Evolutionary conservation across 2,329 filamentous ascomycete genomes (phyloP).

Genomic region (Albophoma yamanashiensis): DNA sequence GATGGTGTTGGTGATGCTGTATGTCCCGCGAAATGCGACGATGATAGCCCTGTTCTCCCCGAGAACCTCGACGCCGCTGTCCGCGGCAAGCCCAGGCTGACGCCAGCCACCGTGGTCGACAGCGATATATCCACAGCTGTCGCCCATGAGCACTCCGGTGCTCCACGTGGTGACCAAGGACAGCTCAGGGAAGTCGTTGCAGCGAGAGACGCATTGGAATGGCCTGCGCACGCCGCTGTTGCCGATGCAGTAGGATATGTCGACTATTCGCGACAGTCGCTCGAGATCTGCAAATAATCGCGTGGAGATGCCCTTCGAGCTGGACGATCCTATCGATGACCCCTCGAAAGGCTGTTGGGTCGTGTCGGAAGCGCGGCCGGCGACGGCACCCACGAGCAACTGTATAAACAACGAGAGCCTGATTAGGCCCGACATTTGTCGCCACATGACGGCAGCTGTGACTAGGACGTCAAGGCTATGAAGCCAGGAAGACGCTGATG

Average conservation of each 20-base stretch:
- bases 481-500: not conserved
- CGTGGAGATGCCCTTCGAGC: conserved; percentile 35
- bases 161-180: conserved; percentile 81
- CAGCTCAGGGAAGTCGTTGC: conserved; percentile 70
- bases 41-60: conserved; percentile 43
- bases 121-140: conserved; percentile 89
- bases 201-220: conserved; percentile 77
- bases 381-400: not conserved
- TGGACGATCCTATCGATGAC: not conserved
- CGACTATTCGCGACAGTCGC: conserved; percentile 80
- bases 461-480: not conserved
- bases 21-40: conserved; percentile 87
- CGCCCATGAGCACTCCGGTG: conserved; percentile 74
- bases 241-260: conserved; percentile 91
- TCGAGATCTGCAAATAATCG: conserved; percentile 72
- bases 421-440: not conserved
- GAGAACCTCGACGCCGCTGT: conserved; percentile 10
- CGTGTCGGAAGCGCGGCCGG: not conserved
- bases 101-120: conserved; percentile 51
- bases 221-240: conserved; percentile 71
- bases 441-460: not conserved
- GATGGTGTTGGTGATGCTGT: conserved; percentile 85
- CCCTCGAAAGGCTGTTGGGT: not conserved
- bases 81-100: conserved; percentile 5
- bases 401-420: not conserved